phyloP scores from a whole-genome alignment of 1,139 yeast genomes.

The Hansenula anomala region DNA sequence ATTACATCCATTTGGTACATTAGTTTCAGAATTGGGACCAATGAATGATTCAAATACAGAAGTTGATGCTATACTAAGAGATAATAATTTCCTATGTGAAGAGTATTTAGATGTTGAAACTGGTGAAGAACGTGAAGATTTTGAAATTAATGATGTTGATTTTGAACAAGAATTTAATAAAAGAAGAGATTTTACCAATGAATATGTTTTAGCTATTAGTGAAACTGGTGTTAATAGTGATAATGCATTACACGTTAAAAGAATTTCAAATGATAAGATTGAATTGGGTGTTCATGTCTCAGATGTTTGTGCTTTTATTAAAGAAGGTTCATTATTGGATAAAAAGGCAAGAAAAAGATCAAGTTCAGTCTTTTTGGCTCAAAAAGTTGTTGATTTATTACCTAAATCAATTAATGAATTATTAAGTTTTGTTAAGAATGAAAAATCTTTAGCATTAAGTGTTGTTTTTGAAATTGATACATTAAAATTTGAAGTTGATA shows the following conservation, averaged over 20 bases:
- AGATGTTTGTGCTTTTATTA: constrained; percentile 70
- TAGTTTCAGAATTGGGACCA: constrained; percentile 81
- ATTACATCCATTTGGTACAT: constrained; percentile 93
- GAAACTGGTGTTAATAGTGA: constrained; percentile 58
- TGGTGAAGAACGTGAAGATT: constrained; percentile 25
- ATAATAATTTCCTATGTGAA: constrained; percentile 86
- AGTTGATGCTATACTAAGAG: constrained; percentile 85
- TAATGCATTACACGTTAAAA: constrained; percentile 74
- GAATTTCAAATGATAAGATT: constrained; percentile 51
- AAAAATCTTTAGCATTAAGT: constrained; percentile 65
- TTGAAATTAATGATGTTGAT: constrained; percentile 20
- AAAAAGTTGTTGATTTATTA: constrained; percentile 61
- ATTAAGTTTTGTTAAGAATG: constrained; percentile 60
- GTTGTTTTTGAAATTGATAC: constrained; percentile 81
- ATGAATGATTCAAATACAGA: constrained; percentile 77
- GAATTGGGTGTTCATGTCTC: constrained; percentile 72
- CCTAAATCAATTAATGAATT: constrained; percentile 60
- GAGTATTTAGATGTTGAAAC: constrained; percentile 58
- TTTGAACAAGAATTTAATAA: constrained; percentile 30
- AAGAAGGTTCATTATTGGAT: constrained; percentile 72
- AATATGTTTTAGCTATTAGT: constrained; percentile 61
- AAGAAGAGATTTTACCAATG: constrained; percentile 58
- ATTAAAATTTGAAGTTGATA: constrained; percentile 65
- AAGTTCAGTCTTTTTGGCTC: constrained; percentile 87
- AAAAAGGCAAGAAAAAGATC: constrained; percentile 90